A percentile compares a stretch with the other conserved stretches of the same genome.
These are phyloP conservation scores for Crithidia mellificae DNA, from an alignment of 208 protist genomes.

Conservation along the genomic window DNA sequence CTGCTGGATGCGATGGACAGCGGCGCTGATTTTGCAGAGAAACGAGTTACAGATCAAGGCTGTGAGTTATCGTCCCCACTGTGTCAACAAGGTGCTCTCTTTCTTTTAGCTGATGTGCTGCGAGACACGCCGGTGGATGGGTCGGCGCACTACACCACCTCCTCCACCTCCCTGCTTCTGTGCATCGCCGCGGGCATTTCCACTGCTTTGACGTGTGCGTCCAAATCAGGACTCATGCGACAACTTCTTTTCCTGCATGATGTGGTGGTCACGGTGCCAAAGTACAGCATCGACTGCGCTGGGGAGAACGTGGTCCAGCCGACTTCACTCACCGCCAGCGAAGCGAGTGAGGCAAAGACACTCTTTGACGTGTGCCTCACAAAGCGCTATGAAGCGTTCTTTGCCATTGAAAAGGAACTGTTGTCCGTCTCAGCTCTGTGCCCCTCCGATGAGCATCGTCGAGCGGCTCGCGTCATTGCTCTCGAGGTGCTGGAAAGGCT, in stretches of 20 bases:
- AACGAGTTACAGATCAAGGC: no score
- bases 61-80: conserved; percentile 3
- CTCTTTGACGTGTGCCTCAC: conserved; percentile 21
- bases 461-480: conserved; percentile 33
- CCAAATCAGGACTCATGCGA: conserved; percentile 22
- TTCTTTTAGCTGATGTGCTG: conserved; percentile 24
- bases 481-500: conserved; percentile 45
- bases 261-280: conserved; percentile 17
- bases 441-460: conserved; percentile 40
- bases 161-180: conserved; percentile 19
- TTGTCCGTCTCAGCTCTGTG: conserved; percentile 56
- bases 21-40: no score
- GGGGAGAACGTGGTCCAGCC: not conserved
- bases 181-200: conserved; percentile 2
- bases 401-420: conserved; percentile 59
- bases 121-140: not conserved
- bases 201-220: conserved; percentile 10
- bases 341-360: not conserved
- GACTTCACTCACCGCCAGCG: not conserved
- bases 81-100: conserved; percentile 26
- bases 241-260: conserved; percentile 29
- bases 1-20: not conserved
- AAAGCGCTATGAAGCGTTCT: conserved; percentile 52
- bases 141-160: conserved; percentile 8
- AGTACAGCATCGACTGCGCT: conserved; percentile 29